Percentiles rank a stretch among this genome's conserved stretches.
phyloP scores from a whole-genome alignment of 352 stramenopile species.

The Elongisporangium prolatum region DNA sequence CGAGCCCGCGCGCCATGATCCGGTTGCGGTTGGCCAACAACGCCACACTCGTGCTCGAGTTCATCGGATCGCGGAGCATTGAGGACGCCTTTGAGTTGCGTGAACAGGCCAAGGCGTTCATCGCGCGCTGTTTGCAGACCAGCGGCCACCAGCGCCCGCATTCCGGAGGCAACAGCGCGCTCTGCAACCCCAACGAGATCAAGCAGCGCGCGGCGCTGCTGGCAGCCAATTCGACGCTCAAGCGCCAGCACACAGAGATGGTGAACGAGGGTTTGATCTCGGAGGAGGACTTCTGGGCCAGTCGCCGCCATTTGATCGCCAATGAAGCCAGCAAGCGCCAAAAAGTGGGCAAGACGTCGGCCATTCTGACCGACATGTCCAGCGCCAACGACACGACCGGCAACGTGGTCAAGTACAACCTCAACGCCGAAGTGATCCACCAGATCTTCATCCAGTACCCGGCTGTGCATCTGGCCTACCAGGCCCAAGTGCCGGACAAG shows the following conservation, averaged over 20 bases:
- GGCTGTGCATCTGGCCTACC: conserved; percentile 80
- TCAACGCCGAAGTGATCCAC: conserved; percentile 87
- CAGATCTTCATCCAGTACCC: conserved; percentile 90
- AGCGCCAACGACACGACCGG: conserved; percentile 64
- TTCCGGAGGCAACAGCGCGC: conserved; percentile 31
- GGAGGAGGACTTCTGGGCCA: conserved; percentile 86
- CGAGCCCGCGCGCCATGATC: conserved; percentile 78
- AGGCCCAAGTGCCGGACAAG: conserved; percentile 82
- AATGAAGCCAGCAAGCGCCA: conserved; percentile 82
- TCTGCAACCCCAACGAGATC: conserved; percentile 76
- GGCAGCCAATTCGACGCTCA: conserved; percentile 68
- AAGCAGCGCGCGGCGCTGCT: conserved; percentile 79
- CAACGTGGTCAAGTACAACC: conserved; percentile 87
- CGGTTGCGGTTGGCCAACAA: conserved; percentile 63
- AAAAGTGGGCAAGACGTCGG: conserved; percentile 80
- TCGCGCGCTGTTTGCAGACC: conserved; percentile 44
- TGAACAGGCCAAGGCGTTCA: conserved; percentile 67
- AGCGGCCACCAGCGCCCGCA: conserved; percentile 31
- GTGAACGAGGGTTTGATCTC: conserved; percentile 84
- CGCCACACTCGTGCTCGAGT: conserved; percentile 69
- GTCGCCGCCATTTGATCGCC: conserved; percentile 74
- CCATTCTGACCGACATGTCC: conserved; percentile 76
- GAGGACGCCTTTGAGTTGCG: conserved; percentile 65
- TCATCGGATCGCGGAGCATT: conserved; percentile 38
- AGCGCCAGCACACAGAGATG: conserved; percentile 85